These are phyloP conservation scores for Prunella vulgaris DNA, from an alignment of 257 asterid species.

Conservation along the genomic window DNA sequence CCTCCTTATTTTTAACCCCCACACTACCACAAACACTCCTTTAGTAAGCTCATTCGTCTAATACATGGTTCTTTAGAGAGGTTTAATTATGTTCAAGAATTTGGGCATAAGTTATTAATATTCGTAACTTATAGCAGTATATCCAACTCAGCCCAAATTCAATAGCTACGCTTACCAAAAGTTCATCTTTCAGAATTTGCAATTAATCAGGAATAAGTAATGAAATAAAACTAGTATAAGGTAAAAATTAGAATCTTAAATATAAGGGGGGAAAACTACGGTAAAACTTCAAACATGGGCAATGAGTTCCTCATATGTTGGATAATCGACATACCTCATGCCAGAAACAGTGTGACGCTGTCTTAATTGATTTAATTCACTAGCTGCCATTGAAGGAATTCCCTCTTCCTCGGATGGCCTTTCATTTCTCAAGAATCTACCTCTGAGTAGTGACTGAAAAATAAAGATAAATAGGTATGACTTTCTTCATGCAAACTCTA, in stretches of 20 bases:
- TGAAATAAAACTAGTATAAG: background rate
- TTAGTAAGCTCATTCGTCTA: background rate
- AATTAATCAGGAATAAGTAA: background rate
- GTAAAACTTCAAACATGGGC: background rate
- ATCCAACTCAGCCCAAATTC: constrained; percentile 5
- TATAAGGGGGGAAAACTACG: background rate
- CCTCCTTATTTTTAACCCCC: background rate
- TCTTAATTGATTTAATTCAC: constrained; percentile 83
- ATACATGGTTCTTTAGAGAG: background rate
- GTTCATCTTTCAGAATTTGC: background rate
- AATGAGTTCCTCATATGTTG: constrained; percentile 8
- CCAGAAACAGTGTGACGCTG: constrained; percentile 90
- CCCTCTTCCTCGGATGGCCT: constrained; percentile 73
- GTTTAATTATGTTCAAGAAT: background rate
- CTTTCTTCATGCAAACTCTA: constrained; percentile 28
- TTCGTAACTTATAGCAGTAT: background rate
- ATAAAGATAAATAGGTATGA: constrained; percentile 19
- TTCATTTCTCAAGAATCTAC: constrained; percentile 83
- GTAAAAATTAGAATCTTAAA: background rate
- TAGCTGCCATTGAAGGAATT: constrained; percentile 68
- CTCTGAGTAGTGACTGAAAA: constrained; percentile 86
- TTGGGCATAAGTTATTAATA: background rate
- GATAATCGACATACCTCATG: constrained; percentile 55
- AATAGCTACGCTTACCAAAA: background rate
- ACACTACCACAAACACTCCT: background rate